Conservation (phyloP, 495 filamentous ascomycete genomes). For the Penicillium lagena region DNA sequence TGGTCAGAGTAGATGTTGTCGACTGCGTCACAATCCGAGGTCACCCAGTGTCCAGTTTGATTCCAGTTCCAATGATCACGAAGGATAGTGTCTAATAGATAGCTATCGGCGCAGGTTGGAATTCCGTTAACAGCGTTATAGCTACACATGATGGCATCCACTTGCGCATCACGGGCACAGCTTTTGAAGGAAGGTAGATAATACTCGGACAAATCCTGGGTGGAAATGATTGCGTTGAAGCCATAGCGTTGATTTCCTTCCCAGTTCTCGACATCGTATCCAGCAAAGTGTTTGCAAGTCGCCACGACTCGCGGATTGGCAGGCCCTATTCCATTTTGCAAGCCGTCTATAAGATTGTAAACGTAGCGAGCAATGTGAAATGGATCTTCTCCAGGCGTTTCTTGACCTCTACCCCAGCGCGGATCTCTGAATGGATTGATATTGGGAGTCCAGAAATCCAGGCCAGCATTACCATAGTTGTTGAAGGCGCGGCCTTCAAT, state of each 20-base stretch:
- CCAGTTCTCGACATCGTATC: conserved; percentile 62
- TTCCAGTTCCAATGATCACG: conserved; percentile 41
- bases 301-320: conserved; percentile 47
- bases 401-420: conserved; percentile 53
- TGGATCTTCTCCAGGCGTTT: conserved; percentile 58
- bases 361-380: conserved; percentile 51
- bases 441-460: conserved; percentile 63
- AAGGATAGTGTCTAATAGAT: conserved; percentile 50
- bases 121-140: conserved; percentile 59
- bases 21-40: conserved; percentile 52
- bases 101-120: conserved; percentile 49
- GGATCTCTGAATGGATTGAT: conserved; percentile 63
- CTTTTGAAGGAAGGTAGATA: conserved; percentile 30
- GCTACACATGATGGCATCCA: conserved; percentile 52
- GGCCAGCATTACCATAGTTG: conserved; percentile 49
- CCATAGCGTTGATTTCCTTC: conserved; percentile 43
- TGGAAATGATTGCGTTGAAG: conserved; percentile 50
- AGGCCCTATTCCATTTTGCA: conserved; percentile 47
- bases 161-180: conserved; percentile 44
- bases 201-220: conserved; percentile 53
- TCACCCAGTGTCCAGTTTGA: conserved; percentile 47
- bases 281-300: conserved; percentile 60
- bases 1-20: conserved; percentile 53
- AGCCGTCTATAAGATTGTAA: conserved; percentile 50
- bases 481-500: conserved; percentile 62